Evolutionary conservation across 768 basidiomycete genomes (phyloP), one percentile per base, ranked within the genome.

Genomic region (Trametes elegans): DNA sequence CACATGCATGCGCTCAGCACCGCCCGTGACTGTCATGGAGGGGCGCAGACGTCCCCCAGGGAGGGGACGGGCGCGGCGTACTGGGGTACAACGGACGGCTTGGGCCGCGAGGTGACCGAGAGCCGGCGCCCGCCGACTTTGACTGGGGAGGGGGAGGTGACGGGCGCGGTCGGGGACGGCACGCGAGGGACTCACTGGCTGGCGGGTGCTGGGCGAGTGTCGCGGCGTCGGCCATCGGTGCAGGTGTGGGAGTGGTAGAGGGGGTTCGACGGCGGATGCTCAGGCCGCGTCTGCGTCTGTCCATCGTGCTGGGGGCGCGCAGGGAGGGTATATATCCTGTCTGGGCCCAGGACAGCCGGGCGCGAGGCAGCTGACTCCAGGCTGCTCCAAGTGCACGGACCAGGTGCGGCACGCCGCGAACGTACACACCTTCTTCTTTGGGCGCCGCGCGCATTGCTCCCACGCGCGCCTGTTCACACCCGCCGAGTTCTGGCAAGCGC

Each of bases 41-140:
- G n/a, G n/a, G n/a, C n/a, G n/a, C n/a, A n/a, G n/a, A n/a, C n/a
- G n/a, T n/a, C n/a, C n/a, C n/a, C n/a, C n/a, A n/a, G n/a, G n/a
- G n/a, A n/a, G n/a, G n/a, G n/a, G n/a, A n/a, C n/a, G n/a, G n/a
- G n/a, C n/a, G n/a, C n/a, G n/a, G 52, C 62, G 31, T 39, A 63
- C 62, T 42, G 21, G 19, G 50, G 18, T n/a, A 45, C 27, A 11
- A 26, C 27, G 9, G 35, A 36, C 5, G 57, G 57, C 46, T 48
- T 58, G 31, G 59, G 62, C 23, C 57, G 47, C 9, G 62, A 53
- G 46, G 24, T 55, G 1, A 61, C 38, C 1, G 62, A 63, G 7
- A 63, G 57, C 31, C 62, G 50, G 11, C 62, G 62, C 16, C 62
- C 62, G 39, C 62, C 62, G 43, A 63, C 62, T 34, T 61, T 63